Evolutionary conservation across 495 filamentous ascomycete species (phyloP), one percentile per base, ranked within the genome.

Genomic region (Aspergillus cristatus): DNA sequence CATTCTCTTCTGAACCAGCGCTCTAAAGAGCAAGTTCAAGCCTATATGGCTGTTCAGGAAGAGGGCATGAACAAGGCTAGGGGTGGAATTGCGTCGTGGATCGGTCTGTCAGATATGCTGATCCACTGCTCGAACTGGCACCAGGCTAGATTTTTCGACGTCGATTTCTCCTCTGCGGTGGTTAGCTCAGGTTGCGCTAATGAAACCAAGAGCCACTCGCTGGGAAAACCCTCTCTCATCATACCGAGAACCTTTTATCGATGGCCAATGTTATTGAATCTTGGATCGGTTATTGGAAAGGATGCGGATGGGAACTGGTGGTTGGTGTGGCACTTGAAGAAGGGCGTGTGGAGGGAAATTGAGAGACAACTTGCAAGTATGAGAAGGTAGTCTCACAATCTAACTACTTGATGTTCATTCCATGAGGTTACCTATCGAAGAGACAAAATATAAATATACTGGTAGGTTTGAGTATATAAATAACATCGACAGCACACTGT

Each of bases 291-390:
- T 69, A 47, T 50, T 60, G 68, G 68, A 1, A 66, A 70, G 47
- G 67, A 71, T 39, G 47, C 42, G 4, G 51, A 51, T 22, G 68
- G 65, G 2, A 65, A 70, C 45, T 72, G 65, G 35, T 67, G 65
- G 66, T 33, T 67, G n/a, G 10, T 34, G 32, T 40, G n/a, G n/a
- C n/a, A n/a, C n/a, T n/a, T n/a, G n/a, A n/a, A n/a, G n/a, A n/a
- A n/a, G n/a, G n/a, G n/a, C n/a, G n/a, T n/a, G n/a, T n/a, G n/a
- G n/a, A n/a, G n/a, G n/a, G n/a, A n/a, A n/a, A n/a, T n/a, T n/a
- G n/a, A n/a, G n/a, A n/a, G n/a, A n/a, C n/a, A n/a, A n/a, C n/a
- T n/a, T n/a, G n/a, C n/a, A n/a, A n/a, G n/a, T n/a, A n/a, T n/a
- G n/a, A n/a, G n/a, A n/a, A n/a, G n/a, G n/a, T n/a, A n/a, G n/a